These are phyloP conservation scores for Trichoderma erinaceum DNA, from an alignment of 495 filamentous ascomycete species.

Conservation along the genomic window DNA sequence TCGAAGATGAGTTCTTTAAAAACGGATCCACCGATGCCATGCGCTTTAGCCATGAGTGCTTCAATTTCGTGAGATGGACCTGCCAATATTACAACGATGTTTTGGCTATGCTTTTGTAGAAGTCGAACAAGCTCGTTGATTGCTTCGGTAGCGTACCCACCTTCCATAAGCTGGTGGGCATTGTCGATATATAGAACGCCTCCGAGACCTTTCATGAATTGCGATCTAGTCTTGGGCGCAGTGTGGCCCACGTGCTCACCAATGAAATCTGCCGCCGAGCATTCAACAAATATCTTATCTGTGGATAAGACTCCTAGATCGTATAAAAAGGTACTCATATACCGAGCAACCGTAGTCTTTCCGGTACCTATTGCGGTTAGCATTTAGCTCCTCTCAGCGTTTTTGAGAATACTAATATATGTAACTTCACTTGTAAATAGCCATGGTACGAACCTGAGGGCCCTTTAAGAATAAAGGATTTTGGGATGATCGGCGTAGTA, in stretches of 20 bases:
- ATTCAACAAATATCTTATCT: constrained; percentile 49
- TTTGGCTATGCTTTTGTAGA: background rate
- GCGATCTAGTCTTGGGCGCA: constrained; percentile 51
- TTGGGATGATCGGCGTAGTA: constrained; percentile 37
- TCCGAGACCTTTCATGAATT: constrained; percentile 54
- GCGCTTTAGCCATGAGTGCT: background rate
- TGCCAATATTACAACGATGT: background rate
- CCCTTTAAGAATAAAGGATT: constrained; percentile 39
- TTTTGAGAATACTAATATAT: no score
- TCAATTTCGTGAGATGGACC: background rate
- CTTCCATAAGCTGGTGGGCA: constrained; percentile 54
- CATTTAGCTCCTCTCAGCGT: background rate
- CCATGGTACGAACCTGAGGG: constrained; percentile 31
- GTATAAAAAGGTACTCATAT: constrained; percentile 68
- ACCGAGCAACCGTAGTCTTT: constrained; percentile 65
- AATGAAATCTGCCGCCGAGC: constrained; percentile 56
- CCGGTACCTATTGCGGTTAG: constrained; percentile 42
- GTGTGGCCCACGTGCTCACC: constrained; percentile 59
- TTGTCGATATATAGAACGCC: constrained; percentile 63
- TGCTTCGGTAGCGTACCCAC: constrained; percentile 59
- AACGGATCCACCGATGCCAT: background rate
- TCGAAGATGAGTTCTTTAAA: background rate
- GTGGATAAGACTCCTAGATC: constrained; percentile 59
- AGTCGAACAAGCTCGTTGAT: constrained; percentile 59
- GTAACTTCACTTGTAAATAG: background rate